A percentile compares a stretch with the other conserved stretches of the same genome.
These are phyloP conservation scores for Sapria himalayana DNA, from an alignment of 345 rosid species.

Conservation along the genomic window DNA sequence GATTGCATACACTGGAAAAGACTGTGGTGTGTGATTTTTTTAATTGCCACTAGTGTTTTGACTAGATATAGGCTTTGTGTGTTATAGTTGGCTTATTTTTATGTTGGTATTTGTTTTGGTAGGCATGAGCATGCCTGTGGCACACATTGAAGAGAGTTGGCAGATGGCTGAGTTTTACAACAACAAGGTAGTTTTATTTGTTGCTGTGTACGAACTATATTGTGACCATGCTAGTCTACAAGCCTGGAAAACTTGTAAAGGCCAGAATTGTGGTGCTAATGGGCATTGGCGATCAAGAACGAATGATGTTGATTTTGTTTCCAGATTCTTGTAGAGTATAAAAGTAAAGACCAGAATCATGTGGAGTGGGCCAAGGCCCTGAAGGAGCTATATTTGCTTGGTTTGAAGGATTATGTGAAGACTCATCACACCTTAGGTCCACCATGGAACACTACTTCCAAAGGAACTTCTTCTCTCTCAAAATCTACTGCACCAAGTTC, in stretches of 20 bases:
- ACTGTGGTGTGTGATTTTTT: slow-evolving; percentile 40
- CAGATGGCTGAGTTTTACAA: slow-evolving; percentile 94
- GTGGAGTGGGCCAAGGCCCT: slow-evolving; percentile 95
- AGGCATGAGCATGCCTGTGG: slow-evolving; percentile 98
- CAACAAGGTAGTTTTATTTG: slow-evolving; percentile 45
- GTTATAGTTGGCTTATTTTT: slow-evolving; percentile 3
- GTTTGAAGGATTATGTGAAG: slow-evolving; percentile 82
- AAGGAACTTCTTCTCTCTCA: slow-evolving; percentile 24
- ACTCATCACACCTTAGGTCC: slow-evolving; percentile 78
- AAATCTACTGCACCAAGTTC: slow-evolving; percentile 35
- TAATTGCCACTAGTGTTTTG: neutral
- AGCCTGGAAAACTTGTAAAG: too few relatives aligned
- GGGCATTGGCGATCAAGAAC: too few relatives aligned
- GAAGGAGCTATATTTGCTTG: slow-evolving; percentile 81
- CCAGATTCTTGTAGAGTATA: slow-evolving; percentile 78
- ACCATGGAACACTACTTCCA: slow-evolving; percentile 60
- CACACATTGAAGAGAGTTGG: slow-evolving; percentile 98
- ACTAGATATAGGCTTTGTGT: neutral
- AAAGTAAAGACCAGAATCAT: slow-evolving; percentile 65
- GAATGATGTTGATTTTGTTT: too few relatives aligned
- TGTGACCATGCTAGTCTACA: too few relatives aligned
- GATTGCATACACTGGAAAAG: slow-evolving; percentile 86
- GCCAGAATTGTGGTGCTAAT: too few relatives aligned
- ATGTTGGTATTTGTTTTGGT: slow-evolving; percentile 9
- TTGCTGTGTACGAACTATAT: slow-evolving; percentile 3